phyloP scores from a whole-genome alignment of 2,329 filamentous ascomycete species.

The Colletotrichum tofieldiae region DNA sequence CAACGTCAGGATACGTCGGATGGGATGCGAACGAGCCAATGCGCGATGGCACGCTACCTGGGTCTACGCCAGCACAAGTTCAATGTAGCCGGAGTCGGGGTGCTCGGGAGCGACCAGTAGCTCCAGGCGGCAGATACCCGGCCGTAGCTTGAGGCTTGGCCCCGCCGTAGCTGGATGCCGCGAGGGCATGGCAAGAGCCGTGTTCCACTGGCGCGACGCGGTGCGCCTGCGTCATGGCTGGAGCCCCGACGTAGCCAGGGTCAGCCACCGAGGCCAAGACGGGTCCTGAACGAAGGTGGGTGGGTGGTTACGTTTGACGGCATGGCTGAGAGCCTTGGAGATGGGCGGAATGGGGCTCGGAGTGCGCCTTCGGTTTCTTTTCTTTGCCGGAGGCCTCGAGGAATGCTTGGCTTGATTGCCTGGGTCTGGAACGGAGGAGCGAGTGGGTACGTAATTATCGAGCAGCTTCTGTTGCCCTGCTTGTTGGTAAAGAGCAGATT shows the following conservation, averaged over 20 bases:
- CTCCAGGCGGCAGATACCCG: conserved; percentile 32
- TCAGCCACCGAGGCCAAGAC: conserved; percentile 27
- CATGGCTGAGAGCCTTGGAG: conserved; percentile 27
- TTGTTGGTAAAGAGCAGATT: not conserved
- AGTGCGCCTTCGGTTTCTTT: not conserved
- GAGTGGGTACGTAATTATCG: conserved; percentile 8
- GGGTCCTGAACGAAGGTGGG: conserved; percentile 6
- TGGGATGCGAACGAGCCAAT: conserved; percentile 2
- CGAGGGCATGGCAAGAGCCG: not conserved
- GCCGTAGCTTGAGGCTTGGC: conserved; percentile 33
- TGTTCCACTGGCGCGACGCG: conserved; percentile 4
- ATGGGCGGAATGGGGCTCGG: conserved; percentile 4
- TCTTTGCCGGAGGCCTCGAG: conserved; percentile 37
- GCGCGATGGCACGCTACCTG: conserved; percentile 3
- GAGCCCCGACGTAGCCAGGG: not conserved
- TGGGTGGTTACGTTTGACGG: conserved; percentile 18
- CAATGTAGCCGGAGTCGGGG: conserved; percentile 29
- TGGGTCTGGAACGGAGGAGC: conserved; percentile 4
- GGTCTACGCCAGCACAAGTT: not conserved
- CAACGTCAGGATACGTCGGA: conserved; percentile 10
- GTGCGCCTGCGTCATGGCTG: conserved; percentile 34
- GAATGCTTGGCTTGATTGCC: conserved; percentile 36
- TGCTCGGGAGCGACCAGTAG: conserved; percentile 25
- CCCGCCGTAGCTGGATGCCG: conserved; percentile 11
- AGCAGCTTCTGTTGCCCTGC: not conserved